Conservation (phyloP, 768 basidiomycete genomes). For the Russula sp. region DNA sequence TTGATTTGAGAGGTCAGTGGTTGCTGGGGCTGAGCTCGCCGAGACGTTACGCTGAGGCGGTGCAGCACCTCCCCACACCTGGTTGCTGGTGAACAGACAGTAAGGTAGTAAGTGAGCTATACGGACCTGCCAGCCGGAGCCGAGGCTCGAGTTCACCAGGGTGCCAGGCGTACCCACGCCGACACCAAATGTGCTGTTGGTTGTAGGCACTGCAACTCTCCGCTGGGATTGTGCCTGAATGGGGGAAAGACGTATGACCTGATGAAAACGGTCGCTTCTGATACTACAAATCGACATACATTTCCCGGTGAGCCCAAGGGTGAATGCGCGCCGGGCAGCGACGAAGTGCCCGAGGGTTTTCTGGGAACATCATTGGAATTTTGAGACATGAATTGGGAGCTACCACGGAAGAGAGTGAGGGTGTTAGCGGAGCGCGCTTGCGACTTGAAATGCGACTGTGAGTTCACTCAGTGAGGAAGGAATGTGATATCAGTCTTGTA, state of each 20-base stretch:
- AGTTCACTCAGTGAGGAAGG: conserved; percentile 1
- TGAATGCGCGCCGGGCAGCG: conserved; percentile 56
- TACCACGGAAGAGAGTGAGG: conserved; percentile 10
- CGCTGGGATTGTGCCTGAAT: conserved; percentile 40
- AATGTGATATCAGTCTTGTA: conserved; percentile 1
- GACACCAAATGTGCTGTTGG: conserved; percentile 48
- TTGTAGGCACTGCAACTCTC: conserved; percentile 38
- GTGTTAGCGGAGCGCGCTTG: background rate
- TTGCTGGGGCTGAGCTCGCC: conserved; percentile 52
- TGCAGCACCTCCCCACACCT: conserved; percentile 56
- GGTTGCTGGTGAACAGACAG: conserved; percentile 18
- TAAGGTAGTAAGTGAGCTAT: conserved; percentile 28
- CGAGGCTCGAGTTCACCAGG: conserved; percentile 42
- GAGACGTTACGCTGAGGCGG: conserved; percentile 57
- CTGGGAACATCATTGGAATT: conserved; percentile 38
- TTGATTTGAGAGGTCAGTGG: conserved; percentile 43
- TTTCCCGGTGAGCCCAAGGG: conserved; percentile 54
- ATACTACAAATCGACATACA: conserved; percentile 34
- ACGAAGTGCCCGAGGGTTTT: conserved; percentile 67
- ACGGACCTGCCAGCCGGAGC: conserved; percentile 64
- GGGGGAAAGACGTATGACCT: conserved; percentile 6
- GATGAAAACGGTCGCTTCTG: conserved; percentile 14
- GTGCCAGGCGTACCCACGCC: conserved; percentile 43
- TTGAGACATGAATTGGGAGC: conserved; percentile 28
- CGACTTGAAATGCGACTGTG: background rate